These are phyloP conservation scores for Populus deltoides DNA, from an alignment of 345 rosid species.

Conservation along the genomic window DNA sequence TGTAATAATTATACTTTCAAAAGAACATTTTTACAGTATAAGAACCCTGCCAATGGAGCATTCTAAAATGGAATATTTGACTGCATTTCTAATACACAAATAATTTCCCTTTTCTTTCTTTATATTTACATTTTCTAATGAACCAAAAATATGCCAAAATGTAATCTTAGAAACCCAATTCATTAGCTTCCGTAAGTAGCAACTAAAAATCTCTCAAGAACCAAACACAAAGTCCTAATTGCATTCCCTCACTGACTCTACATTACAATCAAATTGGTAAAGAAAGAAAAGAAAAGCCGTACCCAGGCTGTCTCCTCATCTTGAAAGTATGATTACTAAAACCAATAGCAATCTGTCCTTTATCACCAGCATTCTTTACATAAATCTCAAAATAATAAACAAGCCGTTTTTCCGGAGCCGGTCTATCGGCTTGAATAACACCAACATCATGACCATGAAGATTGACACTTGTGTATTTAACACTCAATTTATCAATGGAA, in stretches of 20 bases:
- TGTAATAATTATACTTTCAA: neutral
- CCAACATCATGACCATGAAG: conserved; percentile 90
- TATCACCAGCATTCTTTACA: conserved; percentile 68
- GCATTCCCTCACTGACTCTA: neutral
- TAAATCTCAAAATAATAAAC: conserved; percentile 89
- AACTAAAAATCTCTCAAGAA: neutral
- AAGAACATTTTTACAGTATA: neutral
- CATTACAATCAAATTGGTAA: neutral
- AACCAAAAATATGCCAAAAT: neutral
- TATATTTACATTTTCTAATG: neutral
- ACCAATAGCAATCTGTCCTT: conserved; percentile 80
- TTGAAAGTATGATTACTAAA: conserved; percentile 72
- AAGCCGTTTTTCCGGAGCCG: conserved; percentile 72
- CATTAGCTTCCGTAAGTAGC: neutral
- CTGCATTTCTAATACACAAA: no score
- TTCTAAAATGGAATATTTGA: no score
- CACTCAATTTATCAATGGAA: conserved; percentile 71
- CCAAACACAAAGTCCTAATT: neutral
- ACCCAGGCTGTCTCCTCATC: conserved; percentile 97
- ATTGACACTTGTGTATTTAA: conserved; percentile 58
- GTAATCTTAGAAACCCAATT: neutral
- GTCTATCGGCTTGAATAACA: conserved; percentile 73
- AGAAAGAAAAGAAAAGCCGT: neutral
- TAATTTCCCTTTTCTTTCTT: neutral
- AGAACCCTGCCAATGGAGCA: neutral